phyloP scores from a whole-genome alignment of 2,329 filamentous ascomycete genomes.

The Phaeosphaeria sp. region DNA sequence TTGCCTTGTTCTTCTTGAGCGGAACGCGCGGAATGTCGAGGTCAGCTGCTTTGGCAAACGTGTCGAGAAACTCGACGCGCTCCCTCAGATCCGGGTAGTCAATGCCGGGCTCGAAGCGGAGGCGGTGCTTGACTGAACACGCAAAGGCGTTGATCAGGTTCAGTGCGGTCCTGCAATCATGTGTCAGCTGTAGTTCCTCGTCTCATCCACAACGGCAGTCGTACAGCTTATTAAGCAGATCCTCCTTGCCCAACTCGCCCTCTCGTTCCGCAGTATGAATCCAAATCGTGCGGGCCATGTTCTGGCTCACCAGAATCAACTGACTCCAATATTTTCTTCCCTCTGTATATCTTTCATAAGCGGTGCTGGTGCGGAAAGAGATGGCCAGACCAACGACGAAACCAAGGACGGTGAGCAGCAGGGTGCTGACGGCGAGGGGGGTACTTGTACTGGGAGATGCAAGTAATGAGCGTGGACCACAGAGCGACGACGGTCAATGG shows the following conservation, averaged over 20 bases:
- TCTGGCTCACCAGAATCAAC: conserved; percentile 62
- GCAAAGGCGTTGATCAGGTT: conserved; percentile 81
- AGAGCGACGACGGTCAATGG: conserved; percentile 67
- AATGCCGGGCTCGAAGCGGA: conserved; percentile 83
- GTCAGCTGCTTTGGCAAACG: conserved; percentile 70
- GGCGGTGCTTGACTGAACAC: conserved; percentile 79
- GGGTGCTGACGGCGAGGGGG: conserved; percentile 64
- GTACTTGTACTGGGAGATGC: conserved; percentile 51
- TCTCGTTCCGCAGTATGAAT: conserved; percentile 72
- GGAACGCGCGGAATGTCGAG: conserved; percentile 43
- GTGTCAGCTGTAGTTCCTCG: conserved; percentile 5
- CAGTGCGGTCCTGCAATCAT: conserved; percentile 62
- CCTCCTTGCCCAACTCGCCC: conserved; percentile 65
- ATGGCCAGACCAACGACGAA: conserved; percentile 82
- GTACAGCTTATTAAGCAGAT: conserved; percentile 71
- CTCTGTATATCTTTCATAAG: conserved; percentile 72
- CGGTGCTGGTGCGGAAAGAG: conserved; percentile 77
- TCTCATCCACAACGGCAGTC: conserved; percentile 1
- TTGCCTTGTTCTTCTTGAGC: conserved; percentile 53
- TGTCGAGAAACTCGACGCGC: conserved; percentile 74
- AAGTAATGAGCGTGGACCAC: conserved; percentile 72
- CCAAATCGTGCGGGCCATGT: conserved; percentile 77
- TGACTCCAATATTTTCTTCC: conserved; percentile 69
- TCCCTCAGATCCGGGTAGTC: conserved; percentile 76
- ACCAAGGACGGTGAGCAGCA: conserved; percentile 78